Conservation (phyloP, 176 grass and related monocot species). For the Elymus sibiricus region DNA sequence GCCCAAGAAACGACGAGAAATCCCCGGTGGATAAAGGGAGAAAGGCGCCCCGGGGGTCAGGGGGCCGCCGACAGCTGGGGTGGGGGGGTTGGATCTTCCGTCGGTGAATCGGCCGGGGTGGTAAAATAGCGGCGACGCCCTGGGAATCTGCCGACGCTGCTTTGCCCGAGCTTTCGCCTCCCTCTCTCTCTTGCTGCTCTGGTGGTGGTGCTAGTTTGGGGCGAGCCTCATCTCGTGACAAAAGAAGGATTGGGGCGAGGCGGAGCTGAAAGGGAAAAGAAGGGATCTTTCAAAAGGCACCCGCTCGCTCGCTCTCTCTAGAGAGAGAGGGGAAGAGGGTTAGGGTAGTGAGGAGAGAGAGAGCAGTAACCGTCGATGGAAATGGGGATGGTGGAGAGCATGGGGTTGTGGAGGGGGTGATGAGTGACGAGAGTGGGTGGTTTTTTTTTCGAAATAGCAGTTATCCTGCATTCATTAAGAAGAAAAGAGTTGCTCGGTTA, state of each 20-base stretch:
- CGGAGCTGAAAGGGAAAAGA: conserved; percentile 34
- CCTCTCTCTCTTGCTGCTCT: not conserved
- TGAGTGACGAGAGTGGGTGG: not conserved
- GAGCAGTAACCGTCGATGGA: conserved; percentile 6
- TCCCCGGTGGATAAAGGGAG: not conserved
- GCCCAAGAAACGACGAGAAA: conserved; percentile 31
- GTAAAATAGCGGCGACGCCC: conserved; percentile 38
- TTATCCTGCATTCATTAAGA: too few species aligned
- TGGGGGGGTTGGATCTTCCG: conserved; percentile 30
- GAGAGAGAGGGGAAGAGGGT: not conserved
- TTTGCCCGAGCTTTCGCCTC: conserved; percentile 30
- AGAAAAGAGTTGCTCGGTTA: too few species aligned
- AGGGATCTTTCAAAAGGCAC: conserved; percentile 31
- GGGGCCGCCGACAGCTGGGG: conserved; percentile 31
- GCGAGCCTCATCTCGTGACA: conserved; percentile 41
- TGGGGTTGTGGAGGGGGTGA: not conserved
- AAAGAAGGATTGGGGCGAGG: conserved; percentile 40
- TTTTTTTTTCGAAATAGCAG: too few species aligned
- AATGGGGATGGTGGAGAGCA: not conserved
- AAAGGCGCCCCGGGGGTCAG: conserved; percentile 5
- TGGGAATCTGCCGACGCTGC: not conserved
- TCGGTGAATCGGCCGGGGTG: conserved; percentile 31
- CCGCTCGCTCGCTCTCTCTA: not conserved
- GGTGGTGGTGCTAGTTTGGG: not conserved
- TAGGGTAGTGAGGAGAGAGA: not conserved